Base-by-base conservation (phyloP, 1,139 yeast genomes). In the Hemisphaericaspora lyxosophila region DNA sequence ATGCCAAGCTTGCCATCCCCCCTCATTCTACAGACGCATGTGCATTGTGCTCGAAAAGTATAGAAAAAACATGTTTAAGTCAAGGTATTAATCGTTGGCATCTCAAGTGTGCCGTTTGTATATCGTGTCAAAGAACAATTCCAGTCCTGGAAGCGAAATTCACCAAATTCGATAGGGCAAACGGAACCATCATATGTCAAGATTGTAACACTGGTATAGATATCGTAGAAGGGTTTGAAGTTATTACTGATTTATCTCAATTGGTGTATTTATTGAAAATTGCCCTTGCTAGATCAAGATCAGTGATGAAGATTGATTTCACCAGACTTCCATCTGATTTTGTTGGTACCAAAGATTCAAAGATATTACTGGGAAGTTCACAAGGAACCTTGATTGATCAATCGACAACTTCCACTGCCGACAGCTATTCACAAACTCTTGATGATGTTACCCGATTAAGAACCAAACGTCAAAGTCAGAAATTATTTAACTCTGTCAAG, bases 81-180 rank as follows among this genome's bases (percentile, higher is more conserved):
- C 76, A 68, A 47, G 75, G 74, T 4, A 78, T 78, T 33, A 65
- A 71, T 37, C 75, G 96, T 50, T 92, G 97, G 97, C 98, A 92
- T 55, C 45, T 70, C 13, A 69, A 74, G 31, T 92, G 98, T 61
- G 73, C 89, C 42, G 54, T 56, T 7, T 90, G 97, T 53, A 57
- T 75, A 0, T 59, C 54, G 7, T 85, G 95, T 54, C 54, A 59
- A 3, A 67, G 69, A 27, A 43, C 44, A 1, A 62, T 79, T 12
- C 42, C 45, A 12, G 19, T 18, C 17, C 55, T 59, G 13, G 62
- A 64, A 7, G 72, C 71, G 51, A 66, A 68, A 35, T 48, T 55
- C 3, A 56, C 62, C 0, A 58, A 54, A 2, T 54, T 48, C 31
- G 66, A 68, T 38, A 50, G 55, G 17, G 31, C 38, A 6, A 53